These are phyloP conservation scores for Sporothrix euskadiensis DNA, from an alignment of 2,329 filamentous ascomycete genomes.

Conservation along the genomic window DNA sequence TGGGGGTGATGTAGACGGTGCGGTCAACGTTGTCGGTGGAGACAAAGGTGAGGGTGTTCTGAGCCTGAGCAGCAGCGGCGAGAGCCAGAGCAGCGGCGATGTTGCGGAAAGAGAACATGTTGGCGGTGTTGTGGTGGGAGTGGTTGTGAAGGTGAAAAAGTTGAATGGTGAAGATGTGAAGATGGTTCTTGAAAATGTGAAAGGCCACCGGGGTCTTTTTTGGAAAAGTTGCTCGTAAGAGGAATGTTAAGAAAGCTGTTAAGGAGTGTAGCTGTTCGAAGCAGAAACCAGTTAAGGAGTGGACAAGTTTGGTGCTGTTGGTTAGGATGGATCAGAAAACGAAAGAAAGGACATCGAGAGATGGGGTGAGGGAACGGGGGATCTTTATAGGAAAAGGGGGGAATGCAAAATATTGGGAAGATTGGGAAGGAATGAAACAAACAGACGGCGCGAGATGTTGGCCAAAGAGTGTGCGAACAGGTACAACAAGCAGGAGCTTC, in stretches of 20 bases:
- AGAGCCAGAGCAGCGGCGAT: conserved; percentile 17
- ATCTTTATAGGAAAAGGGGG: conserved; percentile 16
- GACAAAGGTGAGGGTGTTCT: conserved; percentile 57
- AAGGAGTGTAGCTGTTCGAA: conserved; percentile 4
- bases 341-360: neutral
- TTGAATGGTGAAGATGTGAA: neutral
- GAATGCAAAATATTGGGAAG: neutral
- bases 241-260: neutral
- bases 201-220: conserved; percentile 1
- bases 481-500: neutral
- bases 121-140: conserved; percentile 8
- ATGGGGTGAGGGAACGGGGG: neutral
- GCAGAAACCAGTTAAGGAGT: conserved; percentile 4
- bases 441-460: neutral
- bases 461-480: neutral
- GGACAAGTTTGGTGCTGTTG: conserved; percentile 13
- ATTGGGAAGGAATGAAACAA: conserved; percentile 1
- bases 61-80: conserved; percentile 46
- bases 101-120: conserved; percentile 25
- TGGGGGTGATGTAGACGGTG: conserved; percentile 54
- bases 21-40: conserved; percentile 56
- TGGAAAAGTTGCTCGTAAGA: neutral
- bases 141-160: neutral
- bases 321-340: neutral
- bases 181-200: neutral